Conservation (phyloP, 139 green algal genomes). For the Chlorella sorokiniana region DNA sequence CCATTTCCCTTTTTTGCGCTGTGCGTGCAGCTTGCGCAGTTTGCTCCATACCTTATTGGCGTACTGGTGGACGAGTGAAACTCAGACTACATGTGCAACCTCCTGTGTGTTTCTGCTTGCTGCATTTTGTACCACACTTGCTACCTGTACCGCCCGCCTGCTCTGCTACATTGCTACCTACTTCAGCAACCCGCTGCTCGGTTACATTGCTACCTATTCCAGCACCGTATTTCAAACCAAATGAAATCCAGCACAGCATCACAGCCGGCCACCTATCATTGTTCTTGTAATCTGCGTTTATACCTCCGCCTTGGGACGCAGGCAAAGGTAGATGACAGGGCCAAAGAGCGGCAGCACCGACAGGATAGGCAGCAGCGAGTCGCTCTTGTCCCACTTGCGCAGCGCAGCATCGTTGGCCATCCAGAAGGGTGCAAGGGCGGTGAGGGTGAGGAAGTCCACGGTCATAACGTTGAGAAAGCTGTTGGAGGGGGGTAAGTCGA, state of each 20-base stretch:
- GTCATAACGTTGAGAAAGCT: conserved; percentile 79
- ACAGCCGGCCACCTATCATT: too few relatives aligned
- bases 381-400: conserved; percentile 68
- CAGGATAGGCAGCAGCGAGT: conserved; percentile 65
- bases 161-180: too few relatives aligned
- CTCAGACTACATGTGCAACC: too few relatives aligned
- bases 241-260: neutral
- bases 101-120: neutral
- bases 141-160: too few relatives aligned
- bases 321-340: conserved; percentile 70
- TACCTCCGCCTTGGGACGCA: conserved; percentile 63
- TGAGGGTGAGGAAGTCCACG: conserved; percentile 80
- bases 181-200: too few relatives aligned
- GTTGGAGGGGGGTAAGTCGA: neutral
- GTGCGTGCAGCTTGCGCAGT: conserved; percentile 8
- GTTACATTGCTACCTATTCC: too few relatives aligned
- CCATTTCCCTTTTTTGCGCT: too few relatives aligned
- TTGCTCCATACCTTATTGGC: conserved; percentile 21
- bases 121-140: too few relatives aligned
- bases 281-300: neutral
- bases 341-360: conserved; percentile 72
- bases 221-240: too few relatives aligned
- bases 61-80: neutral
- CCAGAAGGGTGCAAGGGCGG: conserved; percentile 80
- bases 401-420: conserved; percentile 79